Evolutionary conservation across 495 filamentous ascomycete species (phyloP).

Genomic region (Thermothielavioides terrestris): DNA sequence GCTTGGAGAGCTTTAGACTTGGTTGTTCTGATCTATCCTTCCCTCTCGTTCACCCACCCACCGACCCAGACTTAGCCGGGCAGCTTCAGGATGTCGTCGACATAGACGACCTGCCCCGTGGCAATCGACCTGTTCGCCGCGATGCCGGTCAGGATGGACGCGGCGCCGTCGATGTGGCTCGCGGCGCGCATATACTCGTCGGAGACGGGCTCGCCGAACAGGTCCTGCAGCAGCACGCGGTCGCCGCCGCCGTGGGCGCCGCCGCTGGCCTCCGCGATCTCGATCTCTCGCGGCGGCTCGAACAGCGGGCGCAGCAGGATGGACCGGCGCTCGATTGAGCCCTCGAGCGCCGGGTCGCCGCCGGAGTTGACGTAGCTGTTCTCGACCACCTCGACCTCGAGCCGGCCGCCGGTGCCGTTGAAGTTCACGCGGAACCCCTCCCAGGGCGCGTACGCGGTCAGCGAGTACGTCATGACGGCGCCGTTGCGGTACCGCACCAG

Average conservation of each 20-base stretch:
- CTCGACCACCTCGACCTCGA: constrained; percentile 43
- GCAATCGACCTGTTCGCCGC: constrained; percentile 49
- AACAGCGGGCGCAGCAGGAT: constrained; percentile 35
- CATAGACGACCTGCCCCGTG: constrained; percentile 42
- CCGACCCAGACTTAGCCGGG: too few relatives aligned
- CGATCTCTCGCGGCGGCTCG: constrained; percentile 37
- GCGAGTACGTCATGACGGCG: constrained; percentile 40
- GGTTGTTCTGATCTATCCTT: too few relatives aligned
- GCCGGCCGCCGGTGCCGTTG: constrained; percentile 37
- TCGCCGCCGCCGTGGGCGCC: constrained; percentile 42
- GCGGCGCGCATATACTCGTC: constrained; percentile 38
- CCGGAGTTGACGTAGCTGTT: constrained; percentile 43
- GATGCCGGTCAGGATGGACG: constrained; percentile 49
- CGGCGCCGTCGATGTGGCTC: constrained; percentile 46
- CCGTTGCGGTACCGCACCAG: constrained; percentile 48
- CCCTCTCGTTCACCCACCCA: too few relatives aligned
- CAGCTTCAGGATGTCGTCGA: constrained; percentile 36
- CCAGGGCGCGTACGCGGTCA: constrained; percentile 43
- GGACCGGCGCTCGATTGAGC: constrained; percentile 30
- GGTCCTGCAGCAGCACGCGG: constrained; percentile 36
- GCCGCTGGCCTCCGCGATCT: constrained; percentile 29
- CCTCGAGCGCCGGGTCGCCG: constrained; percentile 37
- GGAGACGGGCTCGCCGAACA: constrained; percentile 35
- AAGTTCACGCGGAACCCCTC: constrained; percentile 41
- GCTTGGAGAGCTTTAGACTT: too few relatives aligned